Conservation (phyloP, 169 alveolate genomes). For the Plasmodium falciparum region DNA sequence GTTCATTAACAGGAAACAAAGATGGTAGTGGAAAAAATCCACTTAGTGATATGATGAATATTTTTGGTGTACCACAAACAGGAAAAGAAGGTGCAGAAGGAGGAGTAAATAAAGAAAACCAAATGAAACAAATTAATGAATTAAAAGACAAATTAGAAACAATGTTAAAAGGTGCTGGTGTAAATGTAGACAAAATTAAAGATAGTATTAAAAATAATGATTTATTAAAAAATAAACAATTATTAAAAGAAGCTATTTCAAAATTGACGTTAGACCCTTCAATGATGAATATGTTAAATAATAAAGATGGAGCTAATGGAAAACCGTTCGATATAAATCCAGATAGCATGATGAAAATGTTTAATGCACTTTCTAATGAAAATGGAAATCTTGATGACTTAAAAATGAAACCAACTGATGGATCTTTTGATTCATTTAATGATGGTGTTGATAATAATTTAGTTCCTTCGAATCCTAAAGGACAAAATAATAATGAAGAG, state of each 20-base stretch:
- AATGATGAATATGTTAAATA: conserved; percentile 9
- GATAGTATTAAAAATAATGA: conserved; percentile 20
- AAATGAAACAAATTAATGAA: conserved; percentile 15
- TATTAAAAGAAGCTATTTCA: not conserved
- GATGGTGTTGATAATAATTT: not conserved
- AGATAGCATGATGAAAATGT: conserved; percentile 17
- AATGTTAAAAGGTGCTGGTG: conserved; percentile 23
- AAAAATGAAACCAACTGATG: not conserved
- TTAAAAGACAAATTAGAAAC: conserved; percentile 26
- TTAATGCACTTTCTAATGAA: not conserved
- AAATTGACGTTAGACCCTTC: conserved; percentile 9
- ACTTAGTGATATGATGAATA: not conserved
- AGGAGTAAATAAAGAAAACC: not conserved
- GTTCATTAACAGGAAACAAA: conserved; percentile 19
- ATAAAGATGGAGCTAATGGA: conserved; percentile 2
- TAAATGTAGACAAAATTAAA: conserved; percentile 44
- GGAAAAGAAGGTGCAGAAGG: not conserved
- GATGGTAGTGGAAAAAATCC: not conserved
- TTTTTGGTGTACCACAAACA: not conserved
- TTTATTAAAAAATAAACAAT: conserved; percentile 20
- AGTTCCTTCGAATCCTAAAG: not conserved
- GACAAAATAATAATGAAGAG: not conserved
- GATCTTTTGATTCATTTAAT: conserved; percentile 2
- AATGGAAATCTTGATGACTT: not conserved
- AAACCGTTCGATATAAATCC: conserved; percentile 13